Evolutionary conservation across 139 green algal genomes (phyloP).

Genomic region (Picochlorum costavermella): DNA sequence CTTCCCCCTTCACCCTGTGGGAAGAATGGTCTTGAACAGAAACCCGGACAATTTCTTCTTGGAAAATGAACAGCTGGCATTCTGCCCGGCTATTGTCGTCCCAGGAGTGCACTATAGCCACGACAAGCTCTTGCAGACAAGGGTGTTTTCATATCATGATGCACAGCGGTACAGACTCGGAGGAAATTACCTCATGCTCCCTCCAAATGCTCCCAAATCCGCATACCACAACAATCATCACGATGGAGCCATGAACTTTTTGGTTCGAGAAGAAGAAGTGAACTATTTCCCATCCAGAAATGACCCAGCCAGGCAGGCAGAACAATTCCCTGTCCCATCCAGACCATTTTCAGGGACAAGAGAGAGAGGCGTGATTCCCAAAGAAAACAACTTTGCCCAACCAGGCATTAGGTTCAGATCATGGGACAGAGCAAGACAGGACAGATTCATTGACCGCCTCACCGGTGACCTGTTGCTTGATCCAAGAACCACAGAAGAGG

Average conservation of each 20-base stretch:
- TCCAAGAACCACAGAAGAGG: constrained; percentile 52
- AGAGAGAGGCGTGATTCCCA: constrained; percentile 70
- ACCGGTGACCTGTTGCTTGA: constrained; percentile 55
- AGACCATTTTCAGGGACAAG: constrained; percentile 50
- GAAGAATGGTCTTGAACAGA: constrained; percentile 72
- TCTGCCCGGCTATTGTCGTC: constrained; percentile 69
- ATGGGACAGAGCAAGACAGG: constrained; percentile 63
- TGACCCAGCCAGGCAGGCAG: constrained; percentile 74
- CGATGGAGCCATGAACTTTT: constrained; percentile 96
- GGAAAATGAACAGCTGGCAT: constrained; percentile 80
- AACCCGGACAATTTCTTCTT: constrained; percentile 87
- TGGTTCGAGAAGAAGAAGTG: constrained; percentile 84
- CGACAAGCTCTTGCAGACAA: constrained; percentile 94
- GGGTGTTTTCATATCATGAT: constrained; percentile 71
- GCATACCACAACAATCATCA: constrained; percentile 94
- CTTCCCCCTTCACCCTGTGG: constrained; percentile 67
- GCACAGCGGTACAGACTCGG: constrained; percentile 88
- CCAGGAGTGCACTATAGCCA: constrained; percentile 82
- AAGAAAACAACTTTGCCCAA: constrained; percentile 94
- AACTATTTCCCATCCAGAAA: constrained; percentile 95
- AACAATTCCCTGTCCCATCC: constrained; percentile 49
- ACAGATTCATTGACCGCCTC: constrained; percentile 73
- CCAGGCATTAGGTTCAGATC: constrained; percentile 62
- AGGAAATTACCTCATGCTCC: constrained; percentile 92
- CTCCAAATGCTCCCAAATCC: constrained; percentile 75